Evolutionary conservation across 164 flowering plant species (phyloP).

Genomic region (Malania oleifera): DNA sequence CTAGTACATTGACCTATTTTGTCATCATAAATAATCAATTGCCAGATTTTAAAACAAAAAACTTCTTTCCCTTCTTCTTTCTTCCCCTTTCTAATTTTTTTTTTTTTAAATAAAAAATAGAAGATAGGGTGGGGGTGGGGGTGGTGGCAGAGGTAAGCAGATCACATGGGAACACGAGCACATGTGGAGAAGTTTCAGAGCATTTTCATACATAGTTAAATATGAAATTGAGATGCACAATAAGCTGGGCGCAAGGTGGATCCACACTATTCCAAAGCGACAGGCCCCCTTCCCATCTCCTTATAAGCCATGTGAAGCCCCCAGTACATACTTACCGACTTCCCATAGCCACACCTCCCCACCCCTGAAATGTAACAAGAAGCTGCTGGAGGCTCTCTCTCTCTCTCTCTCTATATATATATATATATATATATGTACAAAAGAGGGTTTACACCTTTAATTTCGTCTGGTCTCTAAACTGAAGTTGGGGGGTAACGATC

Average conservation of each 20-base stretch:
- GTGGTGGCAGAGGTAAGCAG: slow-evolving; percentile 1
- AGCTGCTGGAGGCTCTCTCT: too few species aligned
- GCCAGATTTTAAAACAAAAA: too few species aligned
- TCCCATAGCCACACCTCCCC: neutral
- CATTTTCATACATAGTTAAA: slow-evolving; percentile 18
- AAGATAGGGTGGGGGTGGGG: too few species aligned
- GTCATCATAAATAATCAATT: too few species aligned
- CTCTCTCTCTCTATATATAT: slow-evolving; percentile 5
- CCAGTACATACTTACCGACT: slow-evolving; percentile 17
- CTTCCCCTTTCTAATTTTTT: too few species aligned
- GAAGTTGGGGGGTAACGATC: too few species aligned
- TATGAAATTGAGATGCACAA: slow-evolving; percentile 13
- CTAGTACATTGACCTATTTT: too few species aligned
- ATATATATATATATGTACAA: too few species aligned
- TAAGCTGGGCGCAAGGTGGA: slow-evolving; percentile 36
- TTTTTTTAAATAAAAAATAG: too few species aligned
- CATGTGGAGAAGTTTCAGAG: slow-evolving; percentile 38
- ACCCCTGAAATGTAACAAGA: neutral
- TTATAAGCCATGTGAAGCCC: slow-evolving; percentile 28
- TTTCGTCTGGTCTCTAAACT: too few species aligned
- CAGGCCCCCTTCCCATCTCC: slow-evolving; percentile 18
- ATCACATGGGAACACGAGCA: slow-evolving; percentile 34
- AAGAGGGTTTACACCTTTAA: too few species aligned
- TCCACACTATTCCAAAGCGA: slow-evolving; percentile 29
- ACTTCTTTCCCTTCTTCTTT: too few species aligned